Percentiles rank a stretch among this genome's conserved stretches.
These are phyloP conservation scores for Cornus controversa DNA, from an alignment of 148 eudicot species.

Conservation along the genomic window DNA sequence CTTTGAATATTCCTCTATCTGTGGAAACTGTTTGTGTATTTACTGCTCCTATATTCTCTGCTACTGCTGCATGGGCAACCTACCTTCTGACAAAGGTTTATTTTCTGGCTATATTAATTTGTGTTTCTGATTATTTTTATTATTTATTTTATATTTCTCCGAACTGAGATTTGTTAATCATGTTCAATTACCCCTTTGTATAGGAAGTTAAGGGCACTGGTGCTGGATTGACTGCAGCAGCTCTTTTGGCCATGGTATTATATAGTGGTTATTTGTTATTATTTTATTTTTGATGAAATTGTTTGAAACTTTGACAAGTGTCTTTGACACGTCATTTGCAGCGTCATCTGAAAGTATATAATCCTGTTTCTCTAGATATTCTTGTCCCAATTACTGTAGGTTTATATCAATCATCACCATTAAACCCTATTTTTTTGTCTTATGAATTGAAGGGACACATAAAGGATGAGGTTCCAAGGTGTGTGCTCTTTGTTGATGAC, in stretches of 20 bases:
- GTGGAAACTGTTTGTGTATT: constrained; percentile 99
- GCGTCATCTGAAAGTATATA: no score
- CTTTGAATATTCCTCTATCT: constrained; percentile 89
- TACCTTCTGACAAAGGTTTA: constrained; percentile 92
- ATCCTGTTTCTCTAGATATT: no score
- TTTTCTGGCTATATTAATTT: constrained; percentile 14
- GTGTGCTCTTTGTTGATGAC: no score
- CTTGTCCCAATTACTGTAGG: no score
- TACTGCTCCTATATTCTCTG: constrained; percentile 93
- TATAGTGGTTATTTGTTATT: background rate
- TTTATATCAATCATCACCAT: no score
- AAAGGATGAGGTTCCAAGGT: no score
- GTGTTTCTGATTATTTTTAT: background rate
- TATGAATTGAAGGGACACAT: no score
- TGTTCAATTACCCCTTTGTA: constrained; percentile 13
- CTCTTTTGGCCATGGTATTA: constrained; percentile 82
- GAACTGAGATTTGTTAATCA: constrained; percentile 13
- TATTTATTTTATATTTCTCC: background rate
- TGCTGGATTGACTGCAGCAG: constrained; percentile 95
- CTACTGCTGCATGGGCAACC: constrained; percentile 95
- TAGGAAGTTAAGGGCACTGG: constrained; percentile 97
- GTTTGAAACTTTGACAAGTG: background rate
- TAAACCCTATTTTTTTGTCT: no score
- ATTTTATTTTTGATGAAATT: background rate
- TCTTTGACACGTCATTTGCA: background rate